Percentiles rank a stretch among this genome's conserved stretches.
Conservation (phyloP, 306 rosid genomes). For the Leucaena leucocephala region DNA sequence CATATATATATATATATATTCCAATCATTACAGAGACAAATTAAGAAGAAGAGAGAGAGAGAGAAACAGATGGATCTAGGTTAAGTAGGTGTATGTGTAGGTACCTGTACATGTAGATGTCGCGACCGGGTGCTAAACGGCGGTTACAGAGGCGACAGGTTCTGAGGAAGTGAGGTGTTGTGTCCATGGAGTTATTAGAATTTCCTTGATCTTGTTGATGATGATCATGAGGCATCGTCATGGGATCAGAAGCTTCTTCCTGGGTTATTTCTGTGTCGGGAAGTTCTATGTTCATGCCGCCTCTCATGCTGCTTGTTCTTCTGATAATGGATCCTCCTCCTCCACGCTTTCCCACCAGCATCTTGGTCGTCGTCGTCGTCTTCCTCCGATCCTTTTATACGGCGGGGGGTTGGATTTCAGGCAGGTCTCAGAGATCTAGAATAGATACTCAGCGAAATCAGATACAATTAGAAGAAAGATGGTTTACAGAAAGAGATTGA, state of each 20-base stretch:
- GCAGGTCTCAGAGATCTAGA: not conserved
- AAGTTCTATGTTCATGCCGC: slow-evolving; percentile 48
- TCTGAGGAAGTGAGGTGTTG: slow-evolving; percentile 65
- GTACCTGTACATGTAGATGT: slow-evolving; percentile 90
- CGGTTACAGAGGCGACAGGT: slow-evolving; percentile 69
- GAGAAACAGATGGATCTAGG: not conserved
- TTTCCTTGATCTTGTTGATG: too few relatives aligned
- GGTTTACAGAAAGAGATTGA: slow-evolving; percentile 8
- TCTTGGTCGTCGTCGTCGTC: slow-evolving; percentile 20
- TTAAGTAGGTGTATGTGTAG: not conserved
- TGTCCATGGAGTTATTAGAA: slow-evolving; percentile 22
- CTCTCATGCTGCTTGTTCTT: slow-evolving; percentile 73
- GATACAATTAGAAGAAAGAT: too few relatives aligned
- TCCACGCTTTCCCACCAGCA: slow-evolving; percentile 78
- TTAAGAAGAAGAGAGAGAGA: not conserved
- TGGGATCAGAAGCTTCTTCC: slow-evolving; percentile 25
- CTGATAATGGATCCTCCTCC: slow-evolving; percentile 39
- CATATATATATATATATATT: too few relatives aligned
- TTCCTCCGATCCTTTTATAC: not conserved
- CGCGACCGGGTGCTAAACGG: slow-evolving; percentile 66
- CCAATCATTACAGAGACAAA: not conserved
- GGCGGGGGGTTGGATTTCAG: too few relatives aligned
- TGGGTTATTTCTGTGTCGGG: slow-evolving; percentile 17
- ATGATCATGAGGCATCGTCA: too few relatives aligned
- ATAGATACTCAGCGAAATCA: not conserved